Evolutionary conservation across 2,329 filamentous ascomycete genomes (phyloP).

Genomic region (Chaetomium globosum): DNA sequence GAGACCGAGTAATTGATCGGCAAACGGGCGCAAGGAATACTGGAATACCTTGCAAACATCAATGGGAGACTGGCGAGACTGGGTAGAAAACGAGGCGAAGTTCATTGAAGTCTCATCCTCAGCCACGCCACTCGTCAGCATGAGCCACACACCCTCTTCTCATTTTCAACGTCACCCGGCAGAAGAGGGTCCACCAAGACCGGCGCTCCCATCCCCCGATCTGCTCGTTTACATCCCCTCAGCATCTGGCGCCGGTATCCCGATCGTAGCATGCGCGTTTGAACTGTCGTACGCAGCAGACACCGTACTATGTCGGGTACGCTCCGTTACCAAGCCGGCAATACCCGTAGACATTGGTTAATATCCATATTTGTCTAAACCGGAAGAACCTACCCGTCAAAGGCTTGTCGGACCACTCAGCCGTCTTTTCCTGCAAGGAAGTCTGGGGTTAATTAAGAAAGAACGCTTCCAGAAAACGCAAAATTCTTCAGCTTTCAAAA

Average conservation of each 20-base stretch:
- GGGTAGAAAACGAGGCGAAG: not conserved
- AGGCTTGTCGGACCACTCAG: not conserved
- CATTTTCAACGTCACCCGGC: not conserved
- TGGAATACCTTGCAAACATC: not conserved
- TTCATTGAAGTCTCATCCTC: not conserved
- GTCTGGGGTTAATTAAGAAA: not conserved
- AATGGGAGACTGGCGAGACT: not conserved
- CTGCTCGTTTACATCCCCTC: constrained; percentile 4
- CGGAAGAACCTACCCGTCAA: constrained; percentile 10
- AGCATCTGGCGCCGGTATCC: constrained; percentile 1
- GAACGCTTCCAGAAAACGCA: not conserved
- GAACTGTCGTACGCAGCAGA: not conserved
- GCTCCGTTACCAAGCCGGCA: not conserved
- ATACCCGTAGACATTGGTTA: not conserved
- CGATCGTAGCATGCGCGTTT: constrained; percentile 6
- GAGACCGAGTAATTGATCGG: not conserved
- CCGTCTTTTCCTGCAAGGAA: constrained; percentile 1
- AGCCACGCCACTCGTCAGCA: constrained; percentile 2
- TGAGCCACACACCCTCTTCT: not conserved
- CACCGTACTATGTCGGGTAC: not conserved
- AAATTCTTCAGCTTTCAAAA: not conserved
- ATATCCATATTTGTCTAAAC: constrained; percentile 15
- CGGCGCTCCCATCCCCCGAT: not conserved
- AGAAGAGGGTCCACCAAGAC: not conserved
- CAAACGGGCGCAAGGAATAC: not conserved